Evolutionary conservation across 148 eudicot species (phyloP).

Genomic region (Simmondsia chinensis): DNA sequence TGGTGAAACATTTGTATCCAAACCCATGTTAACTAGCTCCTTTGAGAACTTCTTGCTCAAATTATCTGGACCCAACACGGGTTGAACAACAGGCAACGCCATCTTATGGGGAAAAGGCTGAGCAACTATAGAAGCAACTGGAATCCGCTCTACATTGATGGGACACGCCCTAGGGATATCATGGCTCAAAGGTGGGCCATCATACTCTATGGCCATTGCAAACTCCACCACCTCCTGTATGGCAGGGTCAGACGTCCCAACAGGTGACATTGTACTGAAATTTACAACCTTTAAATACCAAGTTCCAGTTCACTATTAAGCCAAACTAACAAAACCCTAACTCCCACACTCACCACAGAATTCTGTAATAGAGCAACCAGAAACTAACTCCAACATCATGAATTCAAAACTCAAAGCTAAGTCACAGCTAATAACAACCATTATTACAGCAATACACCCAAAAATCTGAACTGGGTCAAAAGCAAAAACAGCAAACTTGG

Average conservation of each 20-base stretch:
- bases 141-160: slow-evolving; percentile 61
- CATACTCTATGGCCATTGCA: slow-evolving; percentile 75
- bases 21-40: slow-evolving; percentile 39
- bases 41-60: slow-evolving; percentile 39
- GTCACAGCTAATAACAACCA: neutral
- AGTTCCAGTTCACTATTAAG: slow-evolving; percentile 3
- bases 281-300: slow-evolving; percentile 6
- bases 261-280: slow-evolving; percentile 22
- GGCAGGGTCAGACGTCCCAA: slow-evolving; percentile 11
- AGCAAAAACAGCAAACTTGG: neutral
- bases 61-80: slow-evolving; percentile 40
- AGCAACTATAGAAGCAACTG: slow-evolving; percentile 68
- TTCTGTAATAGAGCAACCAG: slow-evolving; percentile 1
- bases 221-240: slow-evolving; percentile 42
- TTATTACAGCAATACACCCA: neutral
- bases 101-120: slow-evolving; percentile 28
- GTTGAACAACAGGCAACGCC: slow-evolving; percentile 71
- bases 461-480: neutral
- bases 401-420: slow-evolving; percentile 2
- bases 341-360: slow-evolving; percentile 6
- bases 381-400: slow-evolving; percentile 2
- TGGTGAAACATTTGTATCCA: slow-evolving; percentile 51
- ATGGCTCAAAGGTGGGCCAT: slow-evolving; percentile 72
- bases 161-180: slow-evolving; percentile 87
- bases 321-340: slow-evolving; percentile 18